Base-by-base conservation (phyloP, 495 filamentous ascomycete species). In the Aspergillus nanangensis region DNA sequence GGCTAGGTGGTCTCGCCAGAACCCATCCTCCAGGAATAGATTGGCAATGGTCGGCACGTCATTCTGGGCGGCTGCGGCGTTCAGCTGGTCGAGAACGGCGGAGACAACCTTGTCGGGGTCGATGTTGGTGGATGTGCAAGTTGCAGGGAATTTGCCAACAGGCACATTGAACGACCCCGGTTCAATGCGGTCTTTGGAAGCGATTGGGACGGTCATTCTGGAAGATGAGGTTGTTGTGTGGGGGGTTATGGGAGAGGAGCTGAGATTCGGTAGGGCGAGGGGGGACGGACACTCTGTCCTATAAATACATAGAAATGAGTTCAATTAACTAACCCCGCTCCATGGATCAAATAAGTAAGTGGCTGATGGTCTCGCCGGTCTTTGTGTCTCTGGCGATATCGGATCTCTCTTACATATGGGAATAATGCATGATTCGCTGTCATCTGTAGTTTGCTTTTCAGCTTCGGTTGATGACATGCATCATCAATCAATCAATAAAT, bases 131-230 rank as follows among this genome's bases (percentile, higher is more conserved):
- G 52, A 48, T 3, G 53, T 44, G 39, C 44, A 55, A 5, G 66
- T 62, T 37, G 41, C 19, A n/a, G 68, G 68, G 35, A 70, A 62
- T 23, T 52, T 44, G 3, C 65, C 68, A 2, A 63, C 38, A 3
- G 69, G 61, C 41, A 81, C 63, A 44, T 79, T 77, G 54, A 69
- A 49, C 3, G 82, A 86, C 24, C 83, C 83, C 1, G 80, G 75
- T 50, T 79, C 81, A 27, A 75, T 58, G 35, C 78, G 71, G 43
- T 83, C 70, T 53, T 71, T 67, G 17, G 81, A 80, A n/a, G 63
- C 68, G n/a, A 55, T 24, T 7, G 33, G 25, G 27, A 40, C 50
- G 21, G 29, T 25, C 13, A 17, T 35, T 21, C 1, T 9, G 9
- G 13, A 18, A 17, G 0, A 14, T n/a, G 24, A 8, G 14, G 19